These are phyloP conservation scores for Capronia americana DNA, from an alignment of 2,329 filamentous ascomycete genomes.

Conservation along the genomic window DNA sequence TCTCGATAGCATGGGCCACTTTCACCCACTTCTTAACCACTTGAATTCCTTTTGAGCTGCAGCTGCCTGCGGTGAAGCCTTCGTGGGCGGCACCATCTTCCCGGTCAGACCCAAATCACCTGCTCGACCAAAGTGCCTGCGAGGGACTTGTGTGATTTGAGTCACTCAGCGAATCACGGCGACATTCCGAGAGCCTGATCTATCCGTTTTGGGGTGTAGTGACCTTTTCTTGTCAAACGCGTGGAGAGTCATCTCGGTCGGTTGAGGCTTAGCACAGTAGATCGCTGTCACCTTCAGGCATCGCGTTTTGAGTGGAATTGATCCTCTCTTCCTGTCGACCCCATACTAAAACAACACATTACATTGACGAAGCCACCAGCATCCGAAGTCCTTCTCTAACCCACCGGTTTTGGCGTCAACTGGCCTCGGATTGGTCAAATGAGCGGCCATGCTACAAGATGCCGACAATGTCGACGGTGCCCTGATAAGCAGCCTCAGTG, in stretches of 20 bases:
- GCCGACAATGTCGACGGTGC: slow-evolving; percentile 23
- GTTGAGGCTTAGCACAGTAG: slow-evolving; percentile 20
- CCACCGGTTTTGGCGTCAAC: slow-evolving; percentile 7
- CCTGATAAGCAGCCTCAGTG: slow-evolving; percentile 25
- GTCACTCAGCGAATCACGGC: slow-evolving; percentile 11
- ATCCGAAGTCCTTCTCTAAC: slow-evolving; percentile 13
- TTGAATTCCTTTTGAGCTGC: neutral
- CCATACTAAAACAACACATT: slow-evolving; percentile 16
- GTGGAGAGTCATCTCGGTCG: slow-evolving; percentile 20
- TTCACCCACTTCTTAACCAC: neutral
- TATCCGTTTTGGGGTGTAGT: neutral
- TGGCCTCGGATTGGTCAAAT: slow-evolving; percentile 10
- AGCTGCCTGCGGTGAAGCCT: neutral
- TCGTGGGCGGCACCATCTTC: neutral
- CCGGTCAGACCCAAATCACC: neutral
- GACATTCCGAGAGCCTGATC: slow-evolving; percentile 12
- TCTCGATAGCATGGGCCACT: neutral
- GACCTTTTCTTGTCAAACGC: slow-evolving; percentile 3
- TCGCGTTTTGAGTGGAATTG: neutral
- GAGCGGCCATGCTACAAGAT: slow-evolving; percentile 24
- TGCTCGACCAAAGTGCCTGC: slow-evolving; percentile 15
- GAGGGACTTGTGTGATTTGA: slow-evolving; percentile 10
- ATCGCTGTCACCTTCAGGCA: slow-evolving; percentile 5
- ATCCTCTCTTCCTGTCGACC: slow-evolving; percentile 6
- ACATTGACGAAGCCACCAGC: slow-evolving; percentile 14